Base-by-base conservation (phyloP, 2,329 filamentous ascomycete species). In the Aspergillus udagawae region DNA sequence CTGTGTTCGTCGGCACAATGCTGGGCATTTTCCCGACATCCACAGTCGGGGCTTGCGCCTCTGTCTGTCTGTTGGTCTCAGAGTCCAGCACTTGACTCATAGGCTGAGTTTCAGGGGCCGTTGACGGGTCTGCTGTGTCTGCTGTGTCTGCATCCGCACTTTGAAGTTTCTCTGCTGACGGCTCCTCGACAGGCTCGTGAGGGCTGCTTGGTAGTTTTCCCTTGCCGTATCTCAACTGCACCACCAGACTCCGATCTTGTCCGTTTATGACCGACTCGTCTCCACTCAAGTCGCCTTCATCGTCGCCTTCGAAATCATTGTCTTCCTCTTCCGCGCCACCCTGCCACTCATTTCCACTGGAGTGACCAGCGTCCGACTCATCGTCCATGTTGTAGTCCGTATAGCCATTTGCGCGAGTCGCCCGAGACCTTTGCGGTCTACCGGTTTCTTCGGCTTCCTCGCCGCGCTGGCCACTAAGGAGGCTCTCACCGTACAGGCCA, bases 281-380 rank as follows among this genome's bases (percentile, higher is more conserved):
- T 20, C 73, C 75, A 53, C 73, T 77, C 48, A 70, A 67, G 50
- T 74, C 71, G 4, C 75, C 75, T 57, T 79, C 78, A 49, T 76
- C 73, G 32, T 80, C 77, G 25, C 76, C 77, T 53, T 90, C 86
- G 5, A 87, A 87, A 27, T 86, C 85, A 27, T 82, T 84, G 55
- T 91, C 83, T 41, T 88, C 86, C 56, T 89, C 88, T 57, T 92
- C 89, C 55, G 89, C 89, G 10, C 87, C 89, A 52, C 88, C 87
- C 48, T 91, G 87, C 69, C 86, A 90, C 62, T 90, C 88, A 59
- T 86, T 87, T 21, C 75, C 81, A 57, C 81, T 83, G 17, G 80
- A 82, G 59, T 85, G 86, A 17, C 72, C 81, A 5, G 76, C 81
- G 53, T 87, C 87, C 6, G 86, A 86, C 47, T 84, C 85, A 8